phyloP scores from a whole-genome alignment of 192 early-diverging fungal species.

The Coemansia sp. region DNA sequence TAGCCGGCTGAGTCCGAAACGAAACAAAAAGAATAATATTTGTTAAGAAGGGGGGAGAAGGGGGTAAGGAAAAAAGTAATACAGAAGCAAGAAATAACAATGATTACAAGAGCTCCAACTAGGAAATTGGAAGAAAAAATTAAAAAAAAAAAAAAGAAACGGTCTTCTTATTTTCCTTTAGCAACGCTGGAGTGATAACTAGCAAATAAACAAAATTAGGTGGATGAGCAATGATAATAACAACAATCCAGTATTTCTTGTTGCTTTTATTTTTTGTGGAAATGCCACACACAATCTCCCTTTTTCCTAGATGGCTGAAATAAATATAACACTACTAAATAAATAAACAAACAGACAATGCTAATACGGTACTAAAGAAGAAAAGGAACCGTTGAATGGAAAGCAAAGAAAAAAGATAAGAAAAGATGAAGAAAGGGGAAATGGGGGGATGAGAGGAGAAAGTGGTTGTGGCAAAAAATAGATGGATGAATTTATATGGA shows the following conservation, averaged over 20 bases:
- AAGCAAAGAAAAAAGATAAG: too few species aligned
- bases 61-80: not conserved
- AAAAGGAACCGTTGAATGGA: not conserved
- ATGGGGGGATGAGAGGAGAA: not conserved
- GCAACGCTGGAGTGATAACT: too few species aligned
- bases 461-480: too few species aligned
- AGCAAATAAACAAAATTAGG: too few species aligned
- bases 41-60: not conserved
- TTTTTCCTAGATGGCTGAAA: not conserved
- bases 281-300: not conserved
- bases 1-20: not conserved
- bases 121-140: not conserved
- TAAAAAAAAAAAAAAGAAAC: not conserved
- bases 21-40: constrained; percentile 8
- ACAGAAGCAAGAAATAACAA: constrained; percentile 18
- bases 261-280: not conserved
- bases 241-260: too few species aligned
- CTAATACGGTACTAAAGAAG: not conserved
- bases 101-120: not conserved
- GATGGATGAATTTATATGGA: not conserved
- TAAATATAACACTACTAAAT: not conserved
- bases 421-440: not conserved
- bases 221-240: too few species aligned
- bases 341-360: too few species aligned
- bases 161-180: not conserved